Evolutionary conservation across 1,284 basidiomycete genomes (phyloP), one percentile per base, ranked within the genome.

Genomic region (Rhodotorula sp.): DNA sequence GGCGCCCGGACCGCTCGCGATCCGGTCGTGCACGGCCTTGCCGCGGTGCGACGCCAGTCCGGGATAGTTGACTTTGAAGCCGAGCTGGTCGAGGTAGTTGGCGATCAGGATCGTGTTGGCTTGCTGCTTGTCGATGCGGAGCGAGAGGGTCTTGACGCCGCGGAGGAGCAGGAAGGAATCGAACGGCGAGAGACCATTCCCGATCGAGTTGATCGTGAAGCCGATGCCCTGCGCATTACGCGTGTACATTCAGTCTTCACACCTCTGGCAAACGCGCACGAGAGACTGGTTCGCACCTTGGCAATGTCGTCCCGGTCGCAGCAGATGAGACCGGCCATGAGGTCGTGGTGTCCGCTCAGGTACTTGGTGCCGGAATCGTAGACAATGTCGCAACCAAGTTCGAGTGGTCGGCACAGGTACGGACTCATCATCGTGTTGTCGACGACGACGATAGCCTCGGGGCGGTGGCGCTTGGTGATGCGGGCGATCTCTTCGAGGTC

Each of bases 341-440:
- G 87, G 81, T 99, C 97, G 83, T 99, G 97, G 81, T 99, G 97
- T 6, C 97, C 97, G 39, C 91, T 92, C 64, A 99, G 87, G 82
- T 98, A 99, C 83, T 99, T 99, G 56, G 97, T 99, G 16, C 89
- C 97, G 71, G 93, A 96, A 82, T 99, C 97, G 80, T 99, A 99
- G 23, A 97, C 95, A 64, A 99, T 88, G 80, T 99, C 97, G 60
- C 91, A 93, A 43, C 97, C 97, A 72, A 97, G 90, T 80, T 98
- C 93, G 64, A 99, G 87, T 3, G 97, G 97, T 67, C 95, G 86
- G 83, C 97, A 95, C 26, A 99, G 86, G 83, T 98, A 99, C 16
- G 97, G 97, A 79, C 94, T 97, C 95, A 99, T 97, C 97, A 99
- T 99, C 74, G 97, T 99, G 83, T 99, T 99, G 83, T 99, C 97